Base-by-base conservation (phyloP, 768 basidiomycete species). In the Boletus pseudo-olivaceus region DNA sequence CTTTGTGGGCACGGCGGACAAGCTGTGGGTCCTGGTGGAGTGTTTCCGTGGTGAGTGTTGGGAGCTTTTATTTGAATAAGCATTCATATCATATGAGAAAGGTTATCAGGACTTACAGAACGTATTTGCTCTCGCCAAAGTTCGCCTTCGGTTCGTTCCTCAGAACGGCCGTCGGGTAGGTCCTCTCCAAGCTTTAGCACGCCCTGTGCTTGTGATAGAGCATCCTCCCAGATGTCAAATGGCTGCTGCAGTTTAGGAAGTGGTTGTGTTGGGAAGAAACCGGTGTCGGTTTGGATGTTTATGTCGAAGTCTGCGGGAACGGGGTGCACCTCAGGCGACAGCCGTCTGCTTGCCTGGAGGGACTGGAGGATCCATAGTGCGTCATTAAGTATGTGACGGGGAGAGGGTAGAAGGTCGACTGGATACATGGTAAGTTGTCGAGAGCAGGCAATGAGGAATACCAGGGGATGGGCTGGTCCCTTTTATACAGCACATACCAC, bases 1-100 rank as follows among this genome's bases (percentile, higher is more conserved):
- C 89, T 67, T 88, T 77, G 73, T 98, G 93, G 2, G 93, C 93
- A 44, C 94, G 84, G 58, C 93, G 87, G 15, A 91, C 78, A 46
- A 78, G 70, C 30, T 84, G 83, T 30, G 83, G 68, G 59, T 90
- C 80, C 39, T 65, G 61, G 26, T 76, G 71, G 30, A 95, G 76
- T 12, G 67, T 61, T 30, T 75, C 71, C 11, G 80, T 82, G 48
- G 81, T 77, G 14, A 96, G 76, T 38, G 86, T 73, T 8, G 88
- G 87, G 78, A 90, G 86, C 92, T 93, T 54, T 57, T 26, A 48
- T 54, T 49, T 47, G 54, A 33, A 57, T 67, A 37, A 63, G 60
- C 12, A 54, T 35, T 35, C 29, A 30, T 43, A 23, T 57, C 51
- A 43, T 23, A 40, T 54, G 19, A 49, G 47, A 54, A 45, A 42